Conservation (phyloP, 768 basidiomycete genomes). For the Cystobasidium tubakii region DNA sequence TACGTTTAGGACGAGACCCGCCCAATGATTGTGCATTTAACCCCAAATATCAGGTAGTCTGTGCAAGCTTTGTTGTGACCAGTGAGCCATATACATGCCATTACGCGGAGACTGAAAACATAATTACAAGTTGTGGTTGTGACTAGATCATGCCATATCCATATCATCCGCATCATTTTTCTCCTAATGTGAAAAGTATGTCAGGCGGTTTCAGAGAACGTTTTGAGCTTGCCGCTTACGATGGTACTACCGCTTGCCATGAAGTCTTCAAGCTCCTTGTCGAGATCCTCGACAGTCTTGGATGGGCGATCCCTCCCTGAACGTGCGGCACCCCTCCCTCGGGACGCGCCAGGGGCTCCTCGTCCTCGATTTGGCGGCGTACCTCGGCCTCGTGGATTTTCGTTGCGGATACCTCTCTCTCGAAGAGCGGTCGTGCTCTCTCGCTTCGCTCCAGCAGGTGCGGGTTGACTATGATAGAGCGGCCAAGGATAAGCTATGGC, state of each 20-base stretch:
- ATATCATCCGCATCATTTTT: not conserved
- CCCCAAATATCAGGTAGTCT: too few species aligned
- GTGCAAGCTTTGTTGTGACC: too few species aligned
- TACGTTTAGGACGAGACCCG: too few species aligned
- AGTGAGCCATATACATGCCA: too few species aligned
- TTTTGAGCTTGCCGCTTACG: not conserved
- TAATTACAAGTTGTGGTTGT: not conserved
- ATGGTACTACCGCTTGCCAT: slow-evolving; percentile 36
- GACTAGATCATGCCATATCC: not conserved
- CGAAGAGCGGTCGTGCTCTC: not conserved
- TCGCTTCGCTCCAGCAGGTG: slow-evolving; percentile 19
- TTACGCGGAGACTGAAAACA: too few species aligned
- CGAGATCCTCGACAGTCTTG: slow-evolving; percentile 43
- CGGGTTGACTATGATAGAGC: not conserved
- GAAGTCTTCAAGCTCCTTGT: slow-evolving; percentile 45
- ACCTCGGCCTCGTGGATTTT: not conserved
- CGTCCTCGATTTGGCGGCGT: not conserved
- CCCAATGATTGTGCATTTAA: too few species aligned
- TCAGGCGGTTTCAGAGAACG: not conserved
- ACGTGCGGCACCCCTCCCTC: slow-evolving; percentile 4
- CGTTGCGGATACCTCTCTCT: slow-evolving; percentile 4
- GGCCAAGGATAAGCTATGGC: not conserved
- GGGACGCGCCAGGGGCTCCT: slow-evolving; percentile 1
- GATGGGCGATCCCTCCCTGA: slow-evolving; percentile 30
- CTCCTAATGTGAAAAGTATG: not conserved